Conservation (phyloP, 257 asterid genomes). For the Penstemon barbatus region DNA sequence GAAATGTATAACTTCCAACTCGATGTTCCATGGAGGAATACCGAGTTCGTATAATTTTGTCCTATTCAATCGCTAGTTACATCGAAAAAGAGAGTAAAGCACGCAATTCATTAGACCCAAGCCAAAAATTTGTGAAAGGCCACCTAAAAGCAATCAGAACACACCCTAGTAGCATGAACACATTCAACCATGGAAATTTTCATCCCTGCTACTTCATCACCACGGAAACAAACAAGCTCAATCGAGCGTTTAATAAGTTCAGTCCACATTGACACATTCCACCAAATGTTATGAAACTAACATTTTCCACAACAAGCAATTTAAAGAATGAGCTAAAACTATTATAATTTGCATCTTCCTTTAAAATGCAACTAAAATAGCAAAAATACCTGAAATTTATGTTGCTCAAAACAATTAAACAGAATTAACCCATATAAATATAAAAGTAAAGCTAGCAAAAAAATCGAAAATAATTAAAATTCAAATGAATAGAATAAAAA, state of each 20-base stretch:
- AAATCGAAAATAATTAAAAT: background rate
- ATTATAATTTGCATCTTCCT: conserved; percentile 8
- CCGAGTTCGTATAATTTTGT: background rate
- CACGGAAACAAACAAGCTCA: background rate
- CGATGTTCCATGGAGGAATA: background rate
- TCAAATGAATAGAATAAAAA: background rate
- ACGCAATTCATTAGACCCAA: background rate
- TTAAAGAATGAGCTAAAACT: background rate
- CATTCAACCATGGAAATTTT: background rate
- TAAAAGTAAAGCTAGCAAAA: background rate
- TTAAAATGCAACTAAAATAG: background rate
- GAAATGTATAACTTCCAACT: conserved; percentile 7
- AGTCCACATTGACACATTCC: background rate
- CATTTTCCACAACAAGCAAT: background rate
- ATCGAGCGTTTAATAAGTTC: conserved; percentile 1
- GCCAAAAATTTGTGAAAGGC: background rate
- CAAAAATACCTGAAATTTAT: no score
- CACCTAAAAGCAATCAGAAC: background rate
- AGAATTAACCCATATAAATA: no score
- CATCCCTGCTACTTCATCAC: background rate
- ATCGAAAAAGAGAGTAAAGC: background rate
- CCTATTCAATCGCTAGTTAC: background rate
- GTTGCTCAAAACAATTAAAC: no score
- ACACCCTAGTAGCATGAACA: background rate
- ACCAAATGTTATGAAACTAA: background rate